A percentile compares a stretch with the other conserved stretches of the same genome.
Conservation (phyloP, 768 basidiomycete genomes). For the Suillus luteus region DNA sequence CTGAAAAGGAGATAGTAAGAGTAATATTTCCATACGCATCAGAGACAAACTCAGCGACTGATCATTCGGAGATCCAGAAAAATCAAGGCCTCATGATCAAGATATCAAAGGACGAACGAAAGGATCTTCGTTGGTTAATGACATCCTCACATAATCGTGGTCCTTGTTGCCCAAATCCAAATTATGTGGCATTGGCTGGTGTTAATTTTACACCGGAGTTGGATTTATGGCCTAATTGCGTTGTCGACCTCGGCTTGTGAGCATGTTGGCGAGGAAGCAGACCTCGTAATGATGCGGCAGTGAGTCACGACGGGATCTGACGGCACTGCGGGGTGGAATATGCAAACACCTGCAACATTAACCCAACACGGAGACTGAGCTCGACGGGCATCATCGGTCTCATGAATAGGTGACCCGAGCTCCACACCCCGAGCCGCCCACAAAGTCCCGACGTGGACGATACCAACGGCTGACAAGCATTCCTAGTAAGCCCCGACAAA, state of each 20-base stretch:
- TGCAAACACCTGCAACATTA: background rate
- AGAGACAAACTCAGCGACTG: background rate
- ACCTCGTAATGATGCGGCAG: background rate
- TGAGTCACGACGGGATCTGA: background rate
- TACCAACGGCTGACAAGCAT: no score
- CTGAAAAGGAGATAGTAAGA: background rate
- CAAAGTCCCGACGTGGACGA: background rate
- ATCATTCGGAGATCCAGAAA: background rate
- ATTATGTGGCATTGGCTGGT: background rate
- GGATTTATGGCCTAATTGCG: background rate
- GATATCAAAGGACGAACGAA: background rate
- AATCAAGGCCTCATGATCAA: background rate
- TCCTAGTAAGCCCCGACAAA: conserved; percentile 21
- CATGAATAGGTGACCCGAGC: background rate
- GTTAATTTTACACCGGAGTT: background rate
- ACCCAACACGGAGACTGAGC: background rate
- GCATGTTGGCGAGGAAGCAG: background rate
- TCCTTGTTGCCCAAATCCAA: background rate
- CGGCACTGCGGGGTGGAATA: background rate
- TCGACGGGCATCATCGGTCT: background rate
- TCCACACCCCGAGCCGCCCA: background rate
- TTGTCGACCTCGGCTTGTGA: background rate
- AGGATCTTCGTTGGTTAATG: background rate
- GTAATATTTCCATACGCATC: background rate
- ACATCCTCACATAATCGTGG: background rate